Evolutionary conservation across 257 asterid genomes (phyloP).

Genomic region (Cordia subcordata): DNA sequence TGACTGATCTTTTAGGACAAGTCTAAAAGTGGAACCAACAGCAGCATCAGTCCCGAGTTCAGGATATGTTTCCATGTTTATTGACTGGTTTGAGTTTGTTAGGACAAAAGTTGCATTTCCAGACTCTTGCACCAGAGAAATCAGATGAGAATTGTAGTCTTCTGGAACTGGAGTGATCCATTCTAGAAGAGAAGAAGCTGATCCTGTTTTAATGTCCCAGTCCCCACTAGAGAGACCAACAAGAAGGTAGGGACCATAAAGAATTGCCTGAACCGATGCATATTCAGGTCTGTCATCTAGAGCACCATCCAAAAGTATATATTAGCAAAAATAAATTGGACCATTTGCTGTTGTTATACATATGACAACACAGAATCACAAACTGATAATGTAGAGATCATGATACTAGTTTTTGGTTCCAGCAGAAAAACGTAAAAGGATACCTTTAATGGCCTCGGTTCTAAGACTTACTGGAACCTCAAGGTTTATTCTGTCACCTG

Average conservation of each 20-base stretch:
- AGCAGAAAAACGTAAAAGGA: not conserved
- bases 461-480: conserved; percentile 58
- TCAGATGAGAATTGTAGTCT: conserved; percentile 38
- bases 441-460: conserved; percentile 84
- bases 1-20: conserved; percentile 23
- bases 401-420: not conserved
- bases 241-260: conserved; percentile 90
- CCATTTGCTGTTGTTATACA: not conserved
- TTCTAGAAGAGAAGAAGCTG: conserved; percentile 36
- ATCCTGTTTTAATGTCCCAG: conserved; percentile 54
- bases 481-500: conserved; percentile 55
- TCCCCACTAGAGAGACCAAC: conserved; percentile 65
- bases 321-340: not conserved
- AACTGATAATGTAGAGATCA: not conserved
- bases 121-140: conserved; percentile 64
- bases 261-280: conserved; percentile 64
- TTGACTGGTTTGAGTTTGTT: conserved; percentile 34
- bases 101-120: conserved; percentile 25
- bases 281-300: conserved; percentile 71
- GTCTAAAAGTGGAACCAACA: conserved; percentile 47
- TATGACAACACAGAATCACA: not conserved
- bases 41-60: conserved; percentile 58
- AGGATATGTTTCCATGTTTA: conserved; percentile 45
- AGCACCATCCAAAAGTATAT: conserved; percentile 7
- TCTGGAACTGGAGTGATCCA: conserved; percentile 55